Conservation (phyloP, 139 green algal species). For the Pleodorina starrii region DNA sequence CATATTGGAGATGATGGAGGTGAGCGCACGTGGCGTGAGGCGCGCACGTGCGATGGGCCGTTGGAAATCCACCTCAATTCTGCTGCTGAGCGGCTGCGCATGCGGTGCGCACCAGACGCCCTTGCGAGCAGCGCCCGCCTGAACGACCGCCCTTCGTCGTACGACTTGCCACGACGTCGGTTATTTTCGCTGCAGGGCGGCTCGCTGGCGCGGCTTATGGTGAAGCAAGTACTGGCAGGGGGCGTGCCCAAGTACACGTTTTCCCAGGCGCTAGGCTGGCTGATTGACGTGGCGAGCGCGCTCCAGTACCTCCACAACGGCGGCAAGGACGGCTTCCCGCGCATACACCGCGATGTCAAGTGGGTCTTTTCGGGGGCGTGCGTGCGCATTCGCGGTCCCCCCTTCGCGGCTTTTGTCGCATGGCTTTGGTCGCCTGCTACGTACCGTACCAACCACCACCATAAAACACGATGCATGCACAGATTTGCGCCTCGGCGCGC, state of each 20-base stretch:
- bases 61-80: too few species aligned
- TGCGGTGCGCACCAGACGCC: too few species aligned
- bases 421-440: too few species aligned
- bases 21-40: neutral
- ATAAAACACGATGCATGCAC: too few species aligned
- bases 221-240: constrained; percentile 37
- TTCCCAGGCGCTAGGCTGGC: constrained; percentile 40
- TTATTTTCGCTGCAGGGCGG: neutral
- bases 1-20: constrained; percentile 36
- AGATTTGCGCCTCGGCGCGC: too few species aligned
- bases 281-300: constrained; percentile 12
- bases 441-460: too few species aligned
- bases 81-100: too few species aligned
- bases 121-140: too few species aligned
- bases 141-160: neutral
- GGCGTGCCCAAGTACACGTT: constrained; percentile 30
- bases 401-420: too few species aligned
- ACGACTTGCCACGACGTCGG: neutral
- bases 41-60: too few species aligned
- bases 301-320: constrained; percentile 43
- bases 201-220: constrained; percentile 27
- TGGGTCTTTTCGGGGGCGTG: neutral
- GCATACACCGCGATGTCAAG: constrained; percentile 46
- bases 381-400: too few species aligned
- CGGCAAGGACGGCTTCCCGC: constrained; percentile 16